A percentile compares a stretch with the other conserved stretches of the same genome.
Conservation (phyloP, 176 grass and related monocot genomes). For the Phoenix dactylifera region DNA sequence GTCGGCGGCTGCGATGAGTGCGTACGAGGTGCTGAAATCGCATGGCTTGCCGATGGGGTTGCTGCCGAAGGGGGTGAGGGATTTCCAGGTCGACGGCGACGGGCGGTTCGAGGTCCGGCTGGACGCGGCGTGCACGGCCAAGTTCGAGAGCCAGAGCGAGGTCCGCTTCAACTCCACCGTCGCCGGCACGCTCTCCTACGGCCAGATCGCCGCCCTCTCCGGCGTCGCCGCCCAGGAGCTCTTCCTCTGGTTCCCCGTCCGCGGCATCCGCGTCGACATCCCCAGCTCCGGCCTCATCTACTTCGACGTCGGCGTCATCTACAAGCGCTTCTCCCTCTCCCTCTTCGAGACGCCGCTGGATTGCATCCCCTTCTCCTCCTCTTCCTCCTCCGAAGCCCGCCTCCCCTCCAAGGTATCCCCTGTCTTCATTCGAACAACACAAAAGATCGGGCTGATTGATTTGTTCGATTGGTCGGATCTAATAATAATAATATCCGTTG, state of each 20-base stretch:
- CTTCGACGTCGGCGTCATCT: constrained; percentile 14
- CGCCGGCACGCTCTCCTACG: constrained; percentile 5
- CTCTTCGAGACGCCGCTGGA: constrained; percentile 8
- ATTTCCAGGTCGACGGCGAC: background rate
- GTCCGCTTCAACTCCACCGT: constrained; percentile 10
- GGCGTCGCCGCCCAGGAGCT: constrained; percentile 11
- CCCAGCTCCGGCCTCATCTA: constrained; percentile 1
- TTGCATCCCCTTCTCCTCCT: background rate
- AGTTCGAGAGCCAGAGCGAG: constrained; percentile 3
- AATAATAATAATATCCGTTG: too few relatives aligned
- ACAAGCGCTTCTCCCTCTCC: constrained; percentile 11
- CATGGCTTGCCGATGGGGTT: constrained; percentile 10
- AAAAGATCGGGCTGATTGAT: too few relatives aligned
- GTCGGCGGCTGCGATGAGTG: background rate
- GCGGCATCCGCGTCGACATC: constrained; percentile 5
- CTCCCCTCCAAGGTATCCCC: too few relatives aligned
- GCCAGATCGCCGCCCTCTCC: constrained; percentile 5
- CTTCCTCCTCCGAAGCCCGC: too few relatives aligned
- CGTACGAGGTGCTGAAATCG: constrained; percentile 3
- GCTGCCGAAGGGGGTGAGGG: background rate
- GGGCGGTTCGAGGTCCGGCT: constrained; percentile 13
- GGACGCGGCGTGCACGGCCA: background rate
- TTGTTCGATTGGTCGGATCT: too few relatives aligned
- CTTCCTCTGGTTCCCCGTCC: constrained; percentile 16
- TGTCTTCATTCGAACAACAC: too few relatives aligned